Evolutionary conservation across 768 basidiomycete species (phyloP), one percentile per base, ranked within the genome.

Genomic region (Pleurotus citrinopileatus): DNA sequence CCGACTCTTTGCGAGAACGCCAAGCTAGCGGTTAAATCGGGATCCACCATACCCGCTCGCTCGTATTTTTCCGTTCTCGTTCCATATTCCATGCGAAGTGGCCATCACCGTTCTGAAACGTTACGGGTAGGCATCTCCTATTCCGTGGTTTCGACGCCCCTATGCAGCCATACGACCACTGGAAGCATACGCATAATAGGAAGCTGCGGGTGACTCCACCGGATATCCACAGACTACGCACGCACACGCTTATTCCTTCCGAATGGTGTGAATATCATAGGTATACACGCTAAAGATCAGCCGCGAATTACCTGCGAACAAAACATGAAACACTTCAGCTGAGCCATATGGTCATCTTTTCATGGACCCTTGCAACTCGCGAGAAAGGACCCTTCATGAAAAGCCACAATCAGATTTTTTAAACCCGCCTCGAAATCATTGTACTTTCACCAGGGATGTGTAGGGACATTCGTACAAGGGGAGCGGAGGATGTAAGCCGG

Each of bases 341-440:
- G 4, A 13, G 20, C 27, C 45, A 47, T 47, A 47, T 47, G 45
- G 45, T 20, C n/a, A 46, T 26, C 27, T 47, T 26, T 47, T 47
- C 45, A 47, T 47, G 45, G 45, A 47, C 45, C 45, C 45, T 47
- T 32, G 29, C 7, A 32, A n/a, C n/a, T n/a, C n/a, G n/a, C n/a
- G n/a, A n/a, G n/a, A 47, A 15, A 19, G 28, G 27, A 47, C 45
- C 45, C 45, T 47, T 47, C 38, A 15, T n/a, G 45, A 27, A 26
- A 20, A 20, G 45, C 45, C 45, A 47, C 45, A 47, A 47, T 47
- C 45, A 47, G 27, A 47, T 47, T 47, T 6, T 32, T 6, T 6
- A 6, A 32, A 32, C 29, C 29, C 23, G 23, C 45, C 45, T 25
- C 45, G 45, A 46, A 46, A 46, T 46, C 45, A 46, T 25, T 46